Evolutionary conservation across 2,329 filamentous ascomycete genomes (phyloP).

Genomic region (Plectosphaerella sp.): DNA sequence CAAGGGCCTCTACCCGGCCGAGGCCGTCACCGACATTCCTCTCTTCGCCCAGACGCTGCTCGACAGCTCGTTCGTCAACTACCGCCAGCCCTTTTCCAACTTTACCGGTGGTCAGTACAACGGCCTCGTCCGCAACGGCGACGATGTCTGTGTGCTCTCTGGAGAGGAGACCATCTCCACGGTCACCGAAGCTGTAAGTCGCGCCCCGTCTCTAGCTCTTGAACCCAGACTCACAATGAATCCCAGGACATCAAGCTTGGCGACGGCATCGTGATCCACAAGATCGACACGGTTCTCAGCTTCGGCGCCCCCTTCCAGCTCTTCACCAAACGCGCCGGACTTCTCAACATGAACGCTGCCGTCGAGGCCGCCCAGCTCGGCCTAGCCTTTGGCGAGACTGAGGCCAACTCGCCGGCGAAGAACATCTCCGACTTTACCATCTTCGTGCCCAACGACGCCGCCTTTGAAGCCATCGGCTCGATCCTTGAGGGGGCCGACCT

Average conservation of each 20-base stretch:
- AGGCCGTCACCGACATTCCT: slow-evolving; percentile 21
- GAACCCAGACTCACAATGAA: not conserved
- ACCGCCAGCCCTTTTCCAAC: slow-evolving; percentile 28
- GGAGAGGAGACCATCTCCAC: slow-evolving; percentile 24
- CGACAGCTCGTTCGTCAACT: slow-evolving; percentile 21
- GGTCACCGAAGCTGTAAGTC: slow-evolving; percentile 24
- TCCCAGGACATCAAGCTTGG: slow-evolving; percentile 22
- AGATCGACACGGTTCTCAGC: slow-evolving; percentile 19
- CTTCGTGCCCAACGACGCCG: slow-evolving; percentile 20
- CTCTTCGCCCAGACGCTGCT: slow-evolving; percentile 22
- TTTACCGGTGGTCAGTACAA: slow-evolving; percentile 30
- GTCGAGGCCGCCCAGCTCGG: slow-evolving; percentile 18
- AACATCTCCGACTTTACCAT: slow-evolving; percentile 26
- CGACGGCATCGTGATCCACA: slow-evolving; percentile 23
- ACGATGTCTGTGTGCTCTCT: slow-evolving; percentile 25
- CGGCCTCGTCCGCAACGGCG: slow-evolving; percentile 24
- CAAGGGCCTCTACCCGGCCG: slow-evolving; percentile 21
- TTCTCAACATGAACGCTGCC: slow-evolving; percentile 22
- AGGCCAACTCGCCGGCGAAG: slow-evolving; percentile 9
- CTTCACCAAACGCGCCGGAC: slow-evolving; percentile 20
- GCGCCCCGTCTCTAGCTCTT: not conserved
- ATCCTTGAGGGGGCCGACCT: slow-evolving; percentile 16
- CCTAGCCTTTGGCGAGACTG: slow-evolving; percentile 19
- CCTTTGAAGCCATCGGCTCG: slow-evolving; percentile 22
- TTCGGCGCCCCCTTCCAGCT: slow-evolving; percentile 24